Base-by-base conservation (phyloP, 2,329 filamentous ascomycete genomes). In the Leptoxyphium fumago region DNA sequence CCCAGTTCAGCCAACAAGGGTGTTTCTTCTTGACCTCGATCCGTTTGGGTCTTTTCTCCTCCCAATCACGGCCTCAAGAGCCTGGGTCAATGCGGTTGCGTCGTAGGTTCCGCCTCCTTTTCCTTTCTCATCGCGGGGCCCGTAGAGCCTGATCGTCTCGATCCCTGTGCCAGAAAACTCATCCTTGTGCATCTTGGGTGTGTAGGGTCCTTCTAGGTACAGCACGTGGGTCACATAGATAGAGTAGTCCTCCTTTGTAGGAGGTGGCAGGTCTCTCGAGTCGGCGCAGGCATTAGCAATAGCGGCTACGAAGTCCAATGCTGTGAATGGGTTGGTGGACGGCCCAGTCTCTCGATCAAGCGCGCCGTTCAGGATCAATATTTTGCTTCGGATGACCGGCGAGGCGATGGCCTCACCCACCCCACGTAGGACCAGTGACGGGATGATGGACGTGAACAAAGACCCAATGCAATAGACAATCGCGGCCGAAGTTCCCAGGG, bases 381-480 rank as follows among this genome's bases (percentile, higher is more conserved):
- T 81, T 60, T 91, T 93, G 55, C 80, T 75, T 7, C 75, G 67
- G 14, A 77, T 70, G 1, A 69, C 55, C 0, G 69, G 63, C 21
- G 64, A 68, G 11, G 64, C 63, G 1, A 72, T 65, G 0, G 78
- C 76, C 15, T 77, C 70, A 0, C 84, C 85, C 0, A 93, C 78
- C 3, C 82, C 84, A 18, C 78, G 74, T 6, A 94, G 72, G 5
- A 96, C 75, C 1, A 96, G 67, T 13, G 79, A 87, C 0, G 89
- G 89, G 1, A 94, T 73, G 29, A 96, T 76, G 5, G 83, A 89
- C 0, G 89, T 96, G 63, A 93, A 96, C 0, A 96, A 69, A 1
- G 82, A 88, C n/a, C 91, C 91, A 46, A 96, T 93, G 61, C 83
- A 88, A 65, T 94, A 96, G 39, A 96, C 76, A 8, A 95, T 71